Evolutionary conservation across 208 protist species (phyloP), one percentile per base, ranked within the genome.

Genomic region (Spongospora subterranea): DNA sequence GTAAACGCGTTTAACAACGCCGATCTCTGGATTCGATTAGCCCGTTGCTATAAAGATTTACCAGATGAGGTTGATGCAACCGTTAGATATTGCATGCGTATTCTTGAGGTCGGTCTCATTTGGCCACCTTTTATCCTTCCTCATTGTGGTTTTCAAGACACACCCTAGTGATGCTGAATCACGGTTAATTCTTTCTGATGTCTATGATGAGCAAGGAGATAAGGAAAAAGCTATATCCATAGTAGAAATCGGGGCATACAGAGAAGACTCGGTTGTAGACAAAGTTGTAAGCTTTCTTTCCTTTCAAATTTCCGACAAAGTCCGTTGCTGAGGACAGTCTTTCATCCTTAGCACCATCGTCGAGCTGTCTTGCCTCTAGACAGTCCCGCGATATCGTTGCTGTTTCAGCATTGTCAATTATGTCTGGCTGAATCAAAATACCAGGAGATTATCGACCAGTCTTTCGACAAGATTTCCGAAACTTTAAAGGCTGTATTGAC

Each of bases 1-100:
- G 71, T 82, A 6, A 13, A 35, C 6, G 6, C n/a, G 71, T 82
- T 40, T n/a, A 43, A 82, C 40, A 82, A 82, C n/a, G 71, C 71
- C 40, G 71, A 82, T 82, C 71, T 82, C 17, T 82, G 71, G 71
- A 39, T 82, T 82, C 71, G 71, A 43, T 43, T 82, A n/a, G 71
- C 71, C 13, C 71, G 71, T 17, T 82, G 71, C 71, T 82, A 82
- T n/a, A 82, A 82, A 43, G 71, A 82, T 35, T n/a, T 82, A n/a
- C 71, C 71, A 17, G 71, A 82, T 82, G n/a, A n/a, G 11, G 17
- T 40, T 6, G 71, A 82, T 13, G 35, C 6, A 20, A n/a, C 71
- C 35, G 13, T 82, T 35, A 6, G 71, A 13, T 82, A 82, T 82
- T 35, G 35, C n/a, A n/a, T 40, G 35, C 40, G 35, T 6, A 43